phyloP scores from a whole-genome alignment of 305 asterid genomes.

The Fraxinus greggii region DNA sequence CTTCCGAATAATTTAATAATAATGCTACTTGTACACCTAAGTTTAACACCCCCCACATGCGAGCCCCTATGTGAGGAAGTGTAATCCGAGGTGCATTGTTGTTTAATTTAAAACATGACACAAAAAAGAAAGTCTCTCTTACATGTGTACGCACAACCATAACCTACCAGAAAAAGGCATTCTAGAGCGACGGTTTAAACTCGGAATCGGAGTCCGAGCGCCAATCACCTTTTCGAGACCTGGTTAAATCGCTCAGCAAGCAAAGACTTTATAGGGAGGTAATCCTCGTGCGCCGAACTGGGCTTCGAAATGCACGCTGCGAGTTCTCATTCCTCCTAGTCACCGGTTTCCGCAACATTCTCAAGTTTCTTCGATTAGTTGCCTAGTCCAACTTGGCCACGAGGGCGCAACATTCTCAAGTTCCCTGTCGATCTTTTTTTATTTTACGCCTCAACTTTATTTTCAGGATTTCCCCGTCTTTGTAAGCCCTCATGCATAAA shows the following conservation, averaged over 20 bases:
- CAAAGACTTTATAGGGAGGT: constrained; percentile 80
- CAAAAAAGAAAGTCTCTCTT: too few relatives aligned
- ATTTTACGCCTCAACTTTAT: background rate
- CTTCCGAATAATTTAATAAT: too few relatives aligned
- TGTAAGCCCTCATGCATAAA: background rate
- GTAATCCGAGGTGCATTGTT: too few relatives aligned
- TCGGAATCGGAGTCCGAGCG: constrained; percentile 38
- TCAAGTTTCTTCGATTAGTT: constrained; percentile 78
- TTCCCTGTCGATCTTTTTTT: constrained; percentile 27
- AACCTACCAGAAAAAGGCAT: constrained; percentile 73
- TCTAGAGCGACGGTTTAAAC: constrained; percentile 62
- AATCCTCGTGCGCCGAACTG: constrained; percentile 39
- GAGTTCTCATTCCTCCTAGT: constrained; percentile 92
- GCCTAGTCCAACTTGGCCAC: constrained; percentile 71
- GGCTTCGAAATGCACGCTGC: constrained; percentile 30
- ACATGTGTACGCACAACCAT: too few relatives aligned
- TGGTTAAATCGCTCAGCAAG: constrained; percentile 67
- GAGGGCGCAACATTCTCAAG: constrained; percentile 14
- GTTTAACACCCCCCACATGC: too few relatives aligned
- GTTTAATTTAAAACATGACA: too few relatives aligned
- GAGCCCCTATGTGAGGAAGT: too few relatives aligned
- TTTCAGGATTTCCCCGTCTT: background rate
- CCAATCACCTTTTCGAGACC: constrained; percentile 63
- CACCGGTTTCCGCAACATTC: constrained; percentile 68
- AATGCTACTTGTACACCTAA: too few relatives aligned